Percentiles rank a stretch among this genome's conserved stretches.
These are phyloP conservation scores for Closterium sp. DNA, from an alignment of 139 green algal genomes.

Conservation along the genomic window DNA sequence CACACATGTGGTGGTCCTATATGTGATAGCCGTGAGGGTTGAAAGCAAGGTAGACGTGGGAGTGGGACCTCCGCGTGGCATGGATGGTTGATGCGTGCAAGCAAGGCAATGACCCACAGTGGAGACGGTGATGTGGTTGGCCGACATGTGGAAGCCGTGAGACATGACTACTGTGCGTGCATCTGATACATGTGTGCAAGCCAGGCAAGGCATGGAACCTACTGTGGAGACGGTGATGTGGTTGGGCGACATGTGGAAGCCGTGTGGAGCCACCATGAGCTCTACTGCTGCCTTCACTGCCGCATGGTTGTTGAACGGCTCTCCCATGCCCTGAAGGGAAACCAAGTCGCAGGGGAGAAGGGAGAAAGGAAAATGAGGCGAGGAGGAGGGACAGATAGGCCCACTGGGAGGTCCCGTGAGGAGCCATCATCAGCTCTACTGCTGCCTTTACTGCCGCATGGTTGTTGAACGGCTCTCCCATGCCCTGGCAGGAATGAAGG, in stretches of 20 bases:
- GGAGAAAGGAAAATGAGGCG: too few relatives aligned
- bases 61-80: too few relatives aligned
- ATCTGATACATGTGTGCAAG: too few relatives aligned
- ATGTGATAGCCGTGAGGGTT: too few relatives aligned
- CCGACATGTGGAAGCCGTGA: too few relatives aligned
- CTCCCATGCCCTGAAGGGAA: constrained; percentile 72
- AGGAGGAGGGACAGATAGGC: not conserved
- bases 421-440: not conserved
- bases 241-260: constrained; percentile 73
- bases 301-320: constrained; percentile 96
- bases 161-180: too few relatives aligned
- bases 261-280: constrained; percentile 67
- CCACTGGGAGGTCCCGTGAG: not conserved
- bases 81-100: too few relatives aligned
- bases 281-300: constrained; percentile 71
- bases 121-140: too few relatives aligned
- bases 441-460: not conserved
- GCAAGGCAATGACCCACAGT: too few relatives aligned
- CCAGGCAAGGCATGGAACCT: not conserved
- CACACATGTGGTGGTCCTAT: too few relatives aligned
- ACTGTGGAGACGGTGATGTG: constrained; percentile 88
- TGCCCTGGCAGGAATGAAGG: not conserved
- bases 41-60: too few relatives aligned
- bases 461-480: not conserved
- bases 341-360: not conserved